Evolutionary conservation across 2,329 filamentous ascomycete species (phyloP).

Genomic region (Ceratocystis lukuohia): DNA sequence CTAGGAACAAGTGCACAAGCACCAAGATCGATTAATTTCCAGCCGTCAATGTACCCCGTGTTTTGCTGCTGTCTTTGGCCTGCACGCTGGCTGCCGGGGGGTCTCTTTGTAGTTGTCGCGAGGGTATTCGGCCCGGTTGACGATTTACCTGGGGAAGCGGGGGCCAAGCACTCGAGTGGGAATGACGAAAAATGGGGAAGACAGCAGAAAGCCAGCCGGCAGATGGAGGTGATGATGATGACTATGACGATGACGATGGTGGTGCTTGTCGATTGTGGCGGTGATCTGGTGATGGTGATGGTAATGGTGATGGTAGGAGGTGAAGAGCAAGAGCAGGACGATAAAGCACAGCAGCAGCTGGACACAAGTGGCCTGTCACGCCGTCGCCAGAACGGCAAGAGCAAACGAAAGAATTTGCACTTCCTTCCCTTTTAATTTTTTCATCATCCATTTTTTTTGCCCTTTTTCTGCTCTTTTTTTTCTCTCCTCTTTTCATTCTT

Average conservation of each 20-base stretch:
- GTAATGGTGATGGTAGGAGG: not conserved
- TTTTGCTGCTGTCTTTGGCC: not conserved
- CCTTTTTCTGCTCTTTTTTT: not conserved
- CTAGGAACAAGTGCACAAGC: not conserved
- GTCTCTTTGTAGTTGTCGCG: constrained; percentile 7
- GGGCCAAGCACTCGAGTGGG: not conserved
- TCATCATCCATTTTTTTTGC: not conserved
- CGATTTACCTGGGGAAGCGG: constrained; percentile 18
- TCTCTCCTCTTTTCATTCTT: not conserved
- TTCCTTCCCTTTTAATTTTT: not conserved
- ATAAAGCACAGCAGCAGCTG: not conserved
- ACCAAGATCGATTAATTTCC: not conserved
- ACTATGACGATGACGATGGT: not conserved
- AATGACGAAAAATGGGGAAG: not conserved
- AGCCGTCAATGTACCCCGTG: constrained; percentile 9
- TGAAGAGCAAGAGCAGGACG: not conserved
- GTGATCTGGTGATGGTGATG: not conserved
- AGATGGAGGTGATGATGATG: constrained; percentile 4
- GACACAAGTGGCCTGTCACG: not conserved
- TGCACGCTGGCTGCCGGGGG: not conserved
- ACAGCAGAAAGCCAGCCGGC: not conserved
- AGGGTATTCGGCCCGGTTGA: constrained; percentile 15
- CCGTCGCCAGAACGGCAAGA: not conserved
- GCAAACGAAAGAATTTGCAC: not conserved
- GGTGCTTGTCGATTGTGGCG: not conserved